Evolutionary conservation across 1,139 yeast genomes (phyloP).

Genomic region (Kodamaea ohmeri): DNA sequence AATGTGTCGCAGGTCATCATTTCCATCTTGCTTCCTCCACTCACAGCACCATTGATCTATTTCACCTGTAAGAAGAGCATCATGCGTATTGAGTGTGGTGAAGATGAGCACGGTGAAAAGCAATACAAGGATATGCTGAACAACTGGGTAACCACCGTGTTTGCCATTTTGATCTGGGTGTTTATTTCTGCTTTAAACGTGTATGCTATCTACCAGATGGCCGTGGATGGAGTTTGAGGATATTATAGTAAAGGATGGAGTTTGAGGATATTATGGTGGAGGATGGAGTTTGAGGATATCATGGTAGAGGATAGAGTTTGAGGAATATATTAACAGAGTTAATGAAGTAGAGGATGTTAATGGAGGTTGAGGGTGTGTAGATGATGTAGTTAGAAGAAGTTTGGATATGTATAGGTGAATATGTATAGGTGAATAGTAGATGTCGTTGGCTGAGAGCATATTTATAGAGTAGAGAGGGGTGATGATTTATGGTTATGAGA

Average conservation of each 20-base stretch:
- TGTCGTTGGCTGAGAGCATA: no score
- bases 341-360: no score
- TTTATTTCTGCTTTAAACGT: conserved; percentile 63
- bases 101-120: conserved; percentile 15
- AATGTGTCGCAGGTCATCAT: conserved; percentile 75
- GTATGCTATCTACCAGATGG: conserved; percentile 67
- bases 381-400: no score
- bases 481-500: no score
- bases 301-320: no score
- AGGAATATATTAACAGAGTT: no score
- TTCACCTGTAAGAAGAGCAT: conserved; percentile 61
- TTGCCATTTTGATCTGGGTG: conserved; percentile 57
- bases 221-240: conserved; percentile 36
- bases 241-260: background rate
- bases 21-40: conserved; percentile 67
- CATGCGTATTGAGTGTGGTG: conserved; percentile 48
- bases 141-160: conserved; percentile 51
- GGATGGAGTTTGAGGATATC: no score
- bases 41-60: conserved; percentile 71
- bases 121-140: conserved; percentile 54
- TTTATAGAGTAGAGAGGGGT: no score
- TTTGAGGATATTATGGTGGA: no score
- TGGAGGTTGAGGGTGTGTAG: no score
- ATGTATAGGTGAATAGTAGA: no score
- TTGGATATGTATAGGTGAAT: no score